Percentiles rank a stretch among this genome's conserved stretches.
Conservation (phyloP, 768 basidiomycete species). For the Trametopsis cervina region DNA sequence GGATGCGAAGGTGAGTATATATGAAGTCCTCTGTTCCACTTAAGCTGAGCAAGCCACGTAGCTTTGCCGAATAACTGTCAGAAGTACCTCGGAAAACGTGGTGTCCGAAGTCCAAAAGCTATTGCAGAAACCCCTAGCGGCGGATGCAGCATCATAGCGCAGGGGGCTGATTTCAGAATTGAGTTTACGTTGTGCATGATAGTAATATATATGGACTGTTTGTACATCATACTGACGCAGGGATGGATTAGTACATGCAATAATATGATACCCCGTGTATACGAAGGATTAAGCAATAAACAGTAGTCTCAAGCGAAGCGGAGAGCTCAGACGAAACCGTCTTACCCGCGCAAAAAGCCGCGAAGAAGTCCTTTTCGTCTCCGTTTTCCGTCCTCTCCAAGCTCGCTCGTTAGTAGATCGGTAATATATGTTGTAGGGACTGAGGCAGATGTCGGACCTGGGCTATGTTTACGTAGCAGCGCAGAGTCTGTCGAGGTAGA, state of each 20-base stretch:
- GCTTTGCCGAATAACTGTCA: constrained; percentile 89
- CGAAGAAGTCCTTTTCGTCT: constrained; percentile 33
- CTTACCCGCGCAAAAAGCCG: constrained; percentile 33
- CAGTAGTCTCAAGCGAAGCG: neutral
- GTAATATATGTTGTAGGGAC: neutral
- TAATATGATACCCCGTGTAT: neutral
- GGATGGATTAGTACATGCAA: constrained; percentile 1
- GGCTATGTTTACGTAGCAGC: constrained; percentile 10
- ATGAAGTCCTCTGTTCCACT: neutral
- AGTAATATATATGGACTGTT: constrained; percentile 1
- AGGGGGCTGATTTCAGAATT: neutral
- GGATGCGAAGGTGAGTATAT: constrained; percentile 78
- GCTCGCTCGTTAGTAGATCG: neutral
- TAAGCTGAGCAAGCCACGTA: no score
- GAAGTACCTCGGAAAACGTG: constrained; percentile 93
- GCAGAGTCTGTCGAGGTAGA: constrained; percentile 24
- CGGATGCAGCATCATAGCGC: constrained; percentile 18
- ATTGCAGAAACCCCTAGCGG: constrained; percentile 33
- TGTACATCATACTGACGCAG: constrained; percentile 3
- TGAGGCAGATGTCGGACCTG: constrained; percentile 2
- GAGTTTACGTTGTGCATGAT: neutral
- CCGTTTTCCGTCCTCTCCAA: constrained; percentile 8
- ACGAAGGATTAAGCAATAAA: neutral
- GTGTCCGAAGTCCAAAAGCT: constrained; percentile 60
- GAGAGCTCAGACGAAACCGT: neutral